These are phyloP conservation scores for Tetrapisispora taiwanensis DNA, from an alignment of 805 yeast genomes.

Conservation along the genomic window DNA sequence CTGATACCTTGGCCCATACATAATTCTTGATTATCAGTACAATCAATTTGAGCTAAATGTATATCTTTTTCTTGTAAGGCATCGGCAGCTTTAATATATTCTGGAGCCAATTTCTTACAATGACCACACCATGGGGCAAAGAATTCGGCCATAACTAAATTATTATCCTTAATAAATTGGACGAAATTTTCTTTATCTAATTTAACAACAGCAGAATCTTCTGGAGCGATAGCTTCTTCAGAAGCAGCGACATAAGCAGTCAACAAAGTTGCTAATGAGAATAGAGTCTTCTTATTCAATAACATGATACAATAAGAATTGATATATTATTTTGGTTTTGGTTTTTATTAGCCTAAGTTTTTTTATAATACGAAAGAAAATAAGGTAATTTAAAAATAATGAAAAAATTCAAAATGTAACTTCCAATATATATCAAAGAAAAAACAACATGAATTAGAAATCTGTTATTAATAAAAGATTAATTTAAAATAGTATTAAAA, in stretches of 20 bases:
- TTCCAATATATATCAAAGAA: too few species aligned
- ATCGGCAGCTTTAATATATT: constrained; percentile 68
- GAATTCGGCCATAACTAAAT: constrained; percentile 76
- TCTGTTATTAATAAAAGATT: too few species aligned
- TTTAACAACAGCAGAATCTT: constrained; percentile 80
- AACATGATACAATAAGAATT: neutral
- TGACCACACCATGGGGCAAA: constrained; percentile 98
- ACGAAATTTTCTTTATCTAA: constrained; percentile 58
- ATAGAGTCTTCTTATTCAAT: constrained; percentile 11
- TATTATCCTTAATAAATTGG: constrained; percentile 56
- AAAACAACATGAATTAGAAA: too few species aligned
- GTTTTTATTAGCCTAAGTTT: too few species aligned
- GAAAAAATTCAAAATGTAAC: too few species aligned
- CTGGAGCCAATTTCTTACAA: constrained; percentile 82
- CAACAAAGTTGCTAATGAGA: constrained; percentile 18
- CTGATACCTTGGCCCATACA: constrained; percentile 58
- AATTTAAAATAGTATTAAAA: too few species aligned
- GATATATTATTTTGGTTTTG: too few species aligned
- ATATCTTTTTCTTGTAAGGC: constrained; percentile 48
- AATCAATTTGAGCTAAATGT: constrained; percentile 74
- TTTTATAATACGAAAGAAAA: too few species aligned
- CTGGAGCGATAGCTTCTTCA: constrained; percentile 48
- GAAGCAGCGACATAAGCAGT: constrained; percentile 18
- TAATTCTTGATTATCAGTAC: constrained; percentile 66
- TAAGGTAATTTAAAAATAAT: too few species aligned